Percentiles rank a stretch among this genome's conserved stretches.
These are phyloP conservation scores for Cystobasidiopsis lactophilus DNA, from an alignment of 768 basidiomycete species.

Conservation along the genomic window DNA sequence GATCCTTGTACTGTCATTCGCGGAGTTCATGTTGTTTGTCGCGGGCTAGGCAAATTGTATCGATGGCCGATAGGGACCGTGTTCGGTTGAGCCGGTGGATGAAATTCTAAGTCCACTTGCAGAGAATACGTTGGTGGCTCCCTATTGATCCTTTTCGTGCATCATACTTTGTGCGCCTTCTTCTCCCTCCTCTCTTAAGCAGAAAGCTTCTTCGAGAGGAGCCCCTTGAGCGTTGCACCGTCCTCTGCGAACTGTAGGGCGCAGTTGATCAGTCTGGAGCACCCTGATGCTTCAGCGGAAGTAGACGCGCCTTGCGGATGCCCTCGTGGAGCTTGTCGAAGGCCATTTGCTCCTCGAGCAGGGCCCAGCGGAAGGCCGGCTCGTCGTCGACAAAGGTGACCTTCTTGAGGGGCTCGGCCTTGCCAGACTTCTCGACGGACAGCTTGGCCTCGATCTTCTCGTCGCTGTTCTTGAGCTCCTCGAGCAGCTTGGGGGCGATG, in stretches of 20 bases:
- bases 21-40: no score
- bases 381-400: conserved; percentile 76
- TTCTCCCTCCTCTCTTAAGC: no score
- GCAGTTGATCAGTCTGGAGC: not conserved
- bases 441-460: conserved; percentile 66
- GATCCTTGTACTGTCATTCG: no score
- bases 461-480: conserved; percentile 69
- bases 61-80: no score
- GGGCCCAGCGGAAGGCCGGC: conserved; percentile 82
- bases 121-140: no score
- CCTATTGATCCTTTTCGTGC: no score
- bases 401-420: conserved; percentile 41
- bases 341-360: conserved; percentile 89
- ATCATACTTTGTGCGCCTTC: no score
- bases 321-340: conserved; percentile 97
- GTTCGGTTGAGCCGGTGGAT: no score
- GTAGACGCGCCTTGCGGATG: conserved; percentile 43
- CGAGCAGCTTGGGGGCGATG: conserved; percentile 70
- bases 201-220: conserved; percentile 40
- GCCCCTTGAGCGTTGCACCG: conserved; percentile 61
- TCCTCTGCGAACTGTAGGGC: conserved; percentile 65
- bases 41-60: no score
- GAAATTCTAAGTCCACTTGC: no score
- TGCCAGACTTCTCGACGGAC: conserved; percentile 36
- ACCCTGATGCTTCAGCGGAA: no score